Base-by-base conservation (phyloP, 371 early-diverging fungal species). In the Rhizopus arrhizus region DNA sequence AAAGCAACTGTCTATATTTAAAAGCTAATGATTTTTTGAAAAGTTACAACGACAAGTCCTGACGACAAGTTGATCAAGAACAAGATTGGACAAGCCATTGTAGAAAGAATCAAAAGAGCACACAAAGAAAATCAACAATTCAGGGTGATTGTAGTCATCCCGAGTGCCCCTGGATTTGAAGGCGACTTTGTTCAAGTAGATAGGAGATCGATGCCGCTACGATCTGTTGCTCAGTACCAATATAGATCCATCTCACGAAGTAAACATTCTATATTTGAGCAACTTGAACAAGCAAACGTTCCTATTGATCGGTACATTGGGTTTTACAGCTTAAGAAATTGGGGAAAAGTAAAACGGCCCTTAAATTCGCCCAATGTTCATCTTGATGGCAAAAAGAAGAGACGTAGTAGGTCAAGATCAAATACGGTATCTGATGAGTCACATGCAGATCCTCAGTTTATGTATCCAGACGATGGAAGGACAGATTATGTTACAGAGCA, bases 141-240 rank as follows among this genome's bases (percentile, higher is more conserved):
- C 75, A 81, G 87, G 38, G 89, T 94, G 7, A 89, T 92, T 64
- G 88, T 97, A 15, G 72, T 96, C 0, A 89, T 96, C 63, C 97
- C 97, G 7, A 72, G 90, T 41, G 85, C 94, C 58, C 97, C 97
- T 1, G 94, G 93, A 5, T 95, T 96, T 69, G 90, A 91, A 59
- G 90, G 87, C 29, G 94, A 91, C 57, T 80, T 96, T 60, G 73
- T 74, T 55, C 82, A 84, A 6, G 74, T 78, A 3, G 85, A 69
- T 28, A 62, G 61, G 31, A 57, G 60, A 58, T 72, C 78, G 15
- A 78, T 78, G 78, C 58, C 78, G 12, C 36, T 78, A 10, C 65
- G 72, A 47, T 65, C 68, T 0, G 86, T 94, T 8, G 87, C 93
- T 74, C 86, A 92, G 64, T 89, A 88, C 68, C 95, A 95, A 71